phyloP scores from a whole-genome alignment of 352 stramenopile genomes.

The Sclerospora graminicola region DNA sequence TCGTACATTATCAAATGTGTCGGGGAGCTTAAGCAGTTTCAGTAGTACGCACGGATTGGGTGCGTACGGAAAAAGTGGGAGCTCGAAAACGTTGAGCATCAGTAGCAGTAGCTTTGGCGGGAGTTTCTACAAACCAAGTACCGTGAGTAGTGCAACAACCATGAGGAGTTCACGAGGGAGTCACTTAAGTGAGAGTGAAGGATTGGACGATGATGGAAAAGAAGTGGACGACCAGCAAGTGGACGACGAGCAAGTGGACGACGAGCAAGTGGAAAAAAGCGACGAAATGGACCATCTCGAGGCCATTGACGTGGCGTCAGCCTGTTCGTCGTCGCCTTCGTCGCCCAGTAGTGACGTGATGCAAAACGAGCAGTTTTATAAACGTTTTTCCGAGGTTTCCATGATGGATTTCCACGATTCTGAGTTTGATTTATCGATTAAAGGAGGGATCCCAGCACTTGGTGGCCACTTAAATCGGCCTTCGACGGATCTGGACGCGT shows the following conservation, averaged over 20 bases:
- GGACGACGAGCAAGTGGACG: too few species aligned
- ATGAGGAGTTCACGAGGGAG: constrained; percentile 23
- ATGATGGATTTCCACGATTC: constrained; percentile 60
- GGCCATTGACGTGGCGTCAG: constrained; percentile 15
- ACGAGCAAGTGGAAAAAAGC: constrained; percentile 5
- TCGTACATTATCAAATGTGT: constrained; percentile 20
- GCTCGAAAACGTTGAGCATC: constrained; percentile 29
- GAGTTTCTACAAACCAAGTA: constrained; percentile 33
- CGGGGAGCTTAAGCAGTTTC: constrained; percentile 21
- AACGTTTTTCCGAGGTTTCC: constrained; percentile 38
- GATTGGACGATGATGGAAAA: constrained; percentile 13
- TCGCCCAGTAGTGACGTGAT: constrained; percentile 27
- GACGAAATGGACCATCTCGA: constrained; percentile 15
- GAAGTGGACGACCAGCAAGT: constrained; percentile 5
- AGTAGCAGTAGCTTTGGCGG: constrained; percentile 19
- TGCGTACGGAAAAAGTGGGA: constrained; percentile 18
- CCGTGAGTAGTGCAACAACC: constrained; percentile 21
- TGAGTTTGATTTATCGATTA: constrained; percentile 39
- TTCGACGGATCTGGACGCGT: constrained; percentile 17
- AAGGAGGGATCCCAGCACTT: constrained; percentile 13
- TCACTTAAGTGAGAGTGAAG: constrained; percentile 21
- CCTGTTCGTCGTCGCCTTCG: constrained; percentile 33
- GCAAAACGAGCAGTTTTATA: constrained; percentile 30
- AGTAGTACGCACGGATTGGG: constrained; percentile 22
- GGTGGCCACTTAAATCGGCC: constrained; percentile 4